Evolutionary conservation across 306 rosid species (phyloP).

Genomic region (Vachellia pachyceras): DNA sequence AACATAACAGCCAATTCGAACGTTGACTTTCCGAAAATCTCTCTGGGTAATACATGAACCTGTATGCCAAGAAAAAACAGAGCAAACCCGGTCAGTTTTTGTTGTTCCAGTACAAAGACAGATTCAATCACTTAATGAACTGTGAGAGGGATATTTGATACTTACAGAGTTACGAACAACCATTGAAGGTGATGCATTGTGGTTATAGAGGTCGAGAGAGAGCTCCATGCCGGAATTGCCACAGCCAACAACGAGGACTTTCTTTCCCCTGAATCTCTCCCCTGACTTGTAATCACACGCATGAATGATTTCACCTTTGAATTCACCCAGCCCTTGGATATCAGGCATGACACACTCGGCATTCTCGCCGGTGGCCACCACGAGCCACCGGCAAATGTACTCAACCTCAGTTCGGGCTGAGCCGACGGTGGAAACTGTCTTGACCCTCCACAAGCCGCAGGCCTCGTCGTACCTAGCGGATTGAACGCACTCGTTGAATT

Average conservation of each 20-base stretch:
- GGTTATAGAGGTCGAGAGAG: conserved; percentile 84
- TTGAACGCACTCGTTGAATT: conserved; percentile 77
- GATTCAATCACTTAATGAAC: background rate
- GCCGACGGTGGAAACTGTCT: conserved; percentile 48
- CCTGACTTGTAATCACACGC: conserved; percentile 88
- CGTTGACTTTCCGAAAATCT: too few relatives aligned
- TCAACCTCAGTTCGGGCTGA: conserved; percentile 56
- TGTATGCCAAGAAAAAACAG: too few relatives aligned
- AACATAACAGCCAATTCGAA: too few relatives aligned
- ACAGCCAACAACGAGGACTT: conserved; percentile 87
- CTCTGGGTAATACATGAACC: too few relatives aligned
- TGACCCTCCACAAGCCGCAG: conserved; percentile 78
- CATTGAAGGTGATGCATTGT: conserved; percentile 77
- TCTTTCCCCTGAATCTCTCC: conserved; percentile 69
- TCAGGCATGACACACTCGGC: conserved; percentile 80
- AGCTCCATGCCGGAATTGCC: conserved; percentile 98
- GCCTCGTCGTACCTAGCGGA: conserved; percentile 79
- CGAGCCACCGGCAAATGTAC: conserved; percentile 89
- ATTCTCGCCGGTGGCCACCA: conserved; percentile 95
- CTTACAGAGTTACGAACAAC: conserved; percentile 87
- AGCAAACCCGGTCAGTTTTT: conserved; percentile 49
- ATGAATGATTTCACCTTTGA: conserved; percentile 69
- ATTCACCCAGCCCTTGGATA: conserved; percentile 63
- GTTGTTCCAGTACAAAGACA: background rate
- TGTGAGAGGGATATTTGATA: background rate